Conservation (phyloP, 164 flowering plant species). For the Magnolia changhungtana region DNA sequence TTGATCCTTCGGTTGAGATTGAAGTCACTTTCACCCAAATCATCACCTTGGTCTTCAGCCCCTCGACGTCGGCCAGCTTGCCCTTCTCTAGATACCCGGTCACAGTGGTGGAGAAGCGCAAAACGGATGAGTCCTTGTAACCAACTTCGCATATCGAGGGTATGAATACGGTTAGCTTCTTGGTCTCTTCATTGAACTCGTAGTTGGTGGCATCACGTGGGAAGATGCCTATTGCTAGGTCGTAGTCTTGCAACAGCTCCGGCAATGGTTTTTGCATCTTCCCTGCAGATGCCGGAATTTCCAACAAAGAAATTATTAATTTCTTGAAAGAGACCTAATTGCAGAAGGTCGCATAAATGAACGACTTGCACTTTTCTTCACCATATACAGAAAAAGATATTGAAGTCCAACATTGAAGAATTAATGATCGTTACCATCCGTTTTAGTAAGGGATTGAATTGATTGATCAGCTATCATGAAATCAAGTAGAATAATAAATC, state of each 20-base stretch:
- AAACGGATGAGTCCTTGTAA: conserved; percentile 76
- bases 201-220: conserved; percentile 95
- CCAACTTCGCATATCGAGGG: conserved; percentile 86
- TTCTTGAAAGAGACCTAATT: too few species aligned
- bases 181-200: conserved; percentile 86
- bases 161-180: conserved; percentile 75
- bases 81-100: conserved; percentile 89
- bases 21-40: conserved; percentile 83
- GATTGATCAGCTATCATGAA: too few species aligned
- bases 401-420: neutral
- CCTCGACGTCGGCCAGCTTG: conserved; percentile 76
- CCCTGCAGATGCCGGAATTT: conserved; percentile 36
- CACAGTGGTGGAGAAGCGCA: conserved; percentile 67
- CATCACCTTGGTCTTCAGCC: conserved; percentile 81
- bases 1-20: conserved; percentile 62
- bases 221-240: conserved; percentile 72
- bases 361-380: neutral
- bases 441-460: too few species aligned
- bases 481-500: too few species aligned
- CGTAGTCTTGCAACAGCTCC: conserved; percentile 76
- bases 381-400: neutral
- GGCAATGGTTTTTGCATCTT: conserved; percentile 87
- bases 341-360: neutral
- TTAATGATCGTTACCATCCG: neutral
- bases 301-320: neutral